Conservation (phyloP, 2,329 filamentous ascomycete species). For the Penicillium olsonii region DNA sequence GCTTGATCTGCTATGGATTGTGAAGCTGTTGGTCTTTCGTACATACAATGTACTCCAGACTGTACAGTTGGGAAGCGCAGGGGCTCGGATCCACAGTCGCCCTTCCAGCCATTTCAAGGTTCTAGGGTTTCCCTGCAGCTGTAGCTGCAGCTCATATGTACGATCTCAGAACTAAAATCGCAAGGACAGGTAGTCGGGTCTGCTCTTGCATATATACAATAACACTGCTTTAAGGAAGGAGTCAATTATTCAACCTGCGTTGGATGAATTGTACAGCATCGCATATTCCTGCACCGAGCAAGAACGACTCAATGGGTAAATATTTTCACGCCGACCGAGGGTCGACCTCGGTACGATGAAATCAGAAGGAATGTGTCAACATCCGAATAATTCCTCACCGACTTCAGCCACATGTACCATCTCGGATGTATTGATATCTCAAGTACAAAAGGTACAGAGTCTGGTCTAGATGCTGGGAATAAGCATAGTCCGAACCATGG, state of each 20-base stretch:
- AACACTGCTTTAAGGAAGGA: neutral
- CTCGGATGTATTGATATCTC: no score
- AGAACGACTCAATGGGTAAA: neutral
- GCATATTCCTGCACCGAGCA: neutral
- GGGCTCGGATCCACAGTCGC: slow-evolving; percentile 5
- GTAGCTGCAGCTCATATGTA: slow-evolving; percentile 17
- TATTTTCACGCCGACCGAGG: neutral
- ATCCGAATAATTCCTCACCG: slow-evolving; percentile 1
- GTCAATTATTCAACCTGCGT: neutral
- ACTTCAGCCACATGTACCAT: neutral
- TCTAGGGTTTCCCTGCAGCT: slow-evolving; percentile 18
- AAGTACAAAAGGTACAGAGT: no score
- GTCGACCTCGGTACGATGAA: neutral
- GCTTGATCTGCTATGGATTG: neutral
- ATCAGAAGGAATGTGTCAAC: neutral
- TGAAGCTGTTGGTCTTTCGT: neutral
- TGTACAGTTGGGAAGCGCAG: neutral
- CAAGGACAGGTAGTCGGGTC: slow-evolving; percentile 12
- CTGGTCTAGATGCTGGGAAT: neutral
- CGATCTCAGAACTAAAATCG: slow-evolving; percentile 19
- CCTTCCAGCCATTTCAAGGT: slow-evolving; percentile 11
- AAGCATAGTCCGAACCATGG: slow-evolving; percentile 2
- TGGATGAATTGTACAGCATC: neutral
- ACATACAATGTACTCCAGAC: neutral
- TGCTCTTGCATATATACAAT: slow-evolving; percentile 5